Evolutionary conservation across 2,329 filamentous ascomycete species (phyloP).

Genomic region (Sarocladium brachiariae): DNA sequence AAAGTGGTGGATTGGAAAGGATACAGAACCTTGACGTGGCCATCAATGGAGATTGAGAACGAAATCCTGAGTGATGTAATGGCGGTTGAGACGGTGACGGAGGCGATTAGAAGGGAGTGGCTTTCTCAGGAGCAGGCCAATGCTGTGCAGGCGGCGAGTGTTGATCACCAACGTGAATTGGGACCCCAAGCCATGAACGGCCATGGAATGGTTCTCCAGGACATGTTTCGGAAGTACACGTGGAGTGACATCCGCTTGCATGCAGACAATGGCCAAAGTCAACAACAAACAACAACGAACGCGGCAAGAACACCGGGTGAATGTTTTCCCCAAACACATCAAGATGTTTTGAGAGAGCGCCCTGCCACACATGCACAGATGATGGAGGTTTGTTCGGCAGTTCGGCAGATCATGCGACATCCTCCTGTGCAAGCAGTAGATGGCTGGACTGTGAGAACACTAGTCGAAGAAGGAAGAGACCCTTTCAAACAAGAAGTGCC

Average conservation of each 20-base stretch:
- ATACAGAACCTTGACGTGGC: conserved; percentile 12
- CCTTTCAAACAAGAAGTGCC: not conserved
- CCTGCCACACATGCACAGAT: not conserved
- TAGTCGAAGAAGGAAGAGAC: not conserved
- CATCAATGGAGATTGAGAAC: conserved; percentile 16
- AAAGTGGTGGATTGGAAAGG: not conserved
- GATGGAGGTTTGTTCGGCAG: not conserved
- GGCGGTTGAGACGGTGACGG: conserved; percentile 13
- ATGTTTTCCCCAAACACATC: not conserved
- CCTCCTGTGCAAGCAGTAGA: not conserved
- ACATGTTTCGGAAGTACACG: not conserved
- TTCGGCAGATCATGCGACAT: not conserved
- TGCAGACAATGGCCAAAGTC: not conserved
- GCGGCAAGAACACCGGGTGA: too few species aligned
- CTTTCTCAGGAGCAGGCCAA: not conserved
- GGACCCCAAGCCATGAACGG: not conserved
- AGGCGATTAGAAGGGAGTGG: conserved; percentile 10
- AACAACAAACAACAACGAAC: not conserved
- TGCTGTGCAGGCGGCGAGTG: not conserved
- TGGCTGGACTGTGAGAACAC: not conserved
- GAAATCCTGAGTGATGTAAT: conserved; percentile 18
- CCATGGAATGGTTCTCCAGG: not conserved
- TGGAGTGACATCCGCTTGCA: not conserved
- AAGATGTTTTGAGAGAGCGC: not conserved
- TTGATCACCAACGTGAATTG: too few species aligned